Base-by-base conservation (phyloP, 352 stramenopile species). In the Saprolegnia diclina region DNA sequence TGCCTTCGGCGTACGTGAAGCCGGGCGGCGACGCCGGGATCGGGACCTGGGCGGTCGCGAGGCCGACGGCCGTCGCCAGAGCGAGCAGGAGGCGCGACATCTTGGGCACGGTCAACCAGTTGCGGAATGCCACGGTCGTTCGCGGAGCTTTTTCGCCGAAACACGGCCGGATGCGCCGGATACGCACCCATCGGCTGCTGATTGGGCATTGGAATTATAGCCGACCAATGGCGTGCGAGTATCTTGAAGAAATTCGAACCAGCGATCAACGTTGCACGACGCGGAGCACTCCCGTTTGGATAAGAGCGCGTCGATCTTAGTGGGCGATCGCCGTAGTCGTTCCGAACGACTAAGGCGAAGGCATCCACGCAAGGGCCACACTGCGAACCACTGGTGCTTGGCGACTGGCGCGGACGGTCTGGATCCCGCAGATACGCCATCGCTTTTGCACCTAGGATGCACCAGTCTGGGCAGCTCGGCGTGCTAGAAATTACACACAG, bases 1-100 rank as follows among this genome's bases (percentile, higher is more conserved):
- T 74, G 6, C 86, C 83, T 1, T 77, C 53, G 16, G 81, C 80
- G 19, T 88, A 65, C 1, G 79, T 86, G 61, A 92, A 92, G 0
- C 86, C 86, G 22, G 81, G 81, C 1, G 78, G 83, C 44, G 79
- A 80, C 16, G 73, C 70, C 16, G 82, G 86, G 62, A 92, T 83
- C n/a, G 77, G 76, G 13, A 90, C 74, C 65, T 90, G 82, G 5
- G 48, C 64, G 18, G 29, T 19, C 13, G 26, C 26, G 2, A 19
- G 18, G n/a, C 22, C 32, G 29, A 35, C 64, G 11, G 53, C 26
- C 48, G 46, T 44, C 32, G 48, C 16, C 46, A 71, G 13, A 44
- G 24, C 29, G 5, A 42, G 21, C 6, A 59, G 26, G 16, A 67
- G 29, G 52, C 11, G 16, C 13, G 19, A 14, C 52, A 59, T 59